Conservation (phyloP, 1,284 basidiomycete genomes). For the Cutaneotrichosporon cavernicola region DNA sequence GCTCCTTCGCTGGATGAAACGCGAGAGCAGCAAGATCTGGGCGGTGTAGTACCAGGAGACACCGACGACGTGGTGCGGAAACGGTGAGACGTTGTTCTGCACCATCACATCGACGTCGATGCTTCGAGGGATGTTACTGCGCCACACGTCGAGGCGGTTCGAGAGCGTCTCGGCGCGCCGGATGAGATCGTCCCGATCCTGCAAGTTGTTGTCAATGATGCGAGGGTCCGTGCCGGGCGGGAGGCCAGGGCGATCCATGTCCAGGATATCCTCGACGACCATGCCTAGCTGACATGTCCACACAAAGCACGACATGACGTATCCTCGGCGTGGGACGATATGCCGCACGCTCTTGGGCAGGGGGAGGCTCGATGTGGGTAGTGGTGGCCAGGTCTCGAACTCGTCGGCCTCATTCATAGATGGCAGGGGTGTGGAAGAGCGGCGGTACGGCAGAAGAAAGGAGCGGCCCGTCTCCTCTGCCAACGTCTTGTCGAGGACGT, state of each 20-base stretch:
- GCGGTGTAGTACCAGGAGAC: slow-evolving; percentile 44
- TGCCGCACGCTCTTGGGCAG: slow-evolving; percentile 30
- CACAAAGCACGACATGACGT: slow-evolving; percentile 45
- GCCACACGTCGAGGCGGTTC: slow-evolving; percentile 36
- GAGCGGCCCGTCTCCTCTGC: slow-evolving; percentile 55
- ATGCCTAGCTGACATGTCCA: slow-evolving; percentile 46
- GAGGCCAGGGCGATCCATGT: slow-evolving; percentile 38
- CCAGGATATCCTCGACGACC: slow-evolving; percentile 47
- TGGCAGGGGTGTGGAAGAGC: slow-evolving; percentile 51
- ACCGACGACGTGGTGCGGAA: slow-evolving; percentile 43
- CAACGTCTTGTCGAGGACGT: slow-evolving; percentile 53
- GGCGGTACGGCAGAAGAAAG: slow-evolving; percentile 49
- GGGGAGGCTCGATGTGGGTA: slow-evolving; percentile 29
- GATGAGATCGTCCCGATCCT: slow-evolving; percentile 2
- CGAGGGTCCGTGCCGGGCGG: slow-evolving; percentile 13
- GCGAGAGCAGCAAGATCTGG: slow-evolving; percentile 42
- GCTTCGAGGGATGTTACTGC: slow-evolving; percentile 26
- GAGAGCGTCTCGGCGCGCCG: slow-evolving; percentile 26
- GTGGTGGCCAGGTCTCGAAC: slow-evolving; percentile 51
- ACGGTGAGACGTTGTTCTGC: slow-evolving; percentile 28
- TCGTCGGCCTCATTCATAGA: slow-evolving; percentile 52
- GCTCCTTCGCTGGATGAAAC: slow-evolving; percentile 34
- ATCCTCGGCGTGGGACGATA: slow-evolving; percentile 33
- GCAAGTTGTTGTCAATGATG: neutral
- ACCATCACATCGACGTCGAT: slow-evolving; percentile 30